These are phyloP conservation scores for Xylariaceae sp. DNA, from an alignment of 2,329 filamentous ascomycete genomes.

Conservation along the genomic window DNA sequence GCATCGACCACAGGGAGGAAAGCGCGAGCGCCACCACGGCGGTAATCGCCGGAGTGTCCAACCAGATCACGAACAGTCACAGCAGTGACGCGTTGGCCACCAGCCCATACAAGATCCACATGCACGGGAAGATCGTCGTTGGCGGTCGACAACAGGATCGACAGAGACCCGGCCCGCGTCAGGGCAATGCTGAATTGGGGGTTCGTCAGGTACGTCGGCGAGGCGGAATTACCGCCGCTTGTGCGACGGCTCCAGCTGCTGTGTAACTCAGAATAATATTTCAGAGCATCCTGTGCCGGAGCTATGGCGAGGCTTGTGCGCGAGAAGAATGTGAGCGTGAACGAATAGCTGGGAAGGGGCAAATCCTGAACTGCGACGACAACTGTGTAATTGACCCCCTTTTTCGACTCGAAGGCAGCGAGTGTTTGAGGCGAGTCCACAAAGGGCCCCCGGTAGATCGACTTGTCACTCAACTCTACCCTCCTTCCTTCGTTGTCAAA, in stretches of 20 bases:
- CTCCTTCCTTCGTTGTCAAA: conserved; percentile 68
- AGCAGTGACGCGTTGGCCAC: conserved; percentile 65
- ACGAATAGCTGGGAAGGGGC: conserved; percentile 69
- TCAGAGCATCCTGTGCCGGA: conserved; percentile 58
- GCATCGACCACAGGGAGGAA: conserved; percentile 57
- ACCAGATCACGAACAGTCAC: conserved; percentile 75
- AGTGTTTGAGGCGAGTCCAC: conserved; percentile 93
- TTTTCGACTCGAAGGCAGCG: conserved; percentile 61
- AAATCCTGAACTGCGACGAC: conserved; percentile 78
- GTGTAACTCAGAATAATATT: conserved; percentile 52
- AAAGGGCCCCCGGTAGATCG: conserved; percentile 73
- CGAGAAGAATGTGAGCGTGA: conserved; percentile 82
- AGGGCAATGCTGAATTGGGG: conserved; percentile 76
- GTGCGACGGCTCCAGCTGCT: conserved; percentile 74
- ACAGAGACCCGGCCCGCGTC: conserved; percentile 55
- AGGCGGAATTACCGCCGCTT: conserved; percentile 79
- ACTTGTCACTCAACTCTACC: conserved; percentile 70
- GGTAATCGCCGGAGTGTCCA: conserved; percentile 82
- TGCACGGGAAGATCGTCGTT: conserved; percentile 70
- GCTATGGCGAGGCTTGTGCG: conserved; percentile 56
- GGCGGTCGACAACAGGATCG: conserved; percentile 68
- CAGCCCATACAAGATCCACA: conserved; percentile 76
- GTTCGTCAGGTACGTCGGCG: conserved; percentile 74
- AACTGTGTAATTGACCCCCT: conserved; percentile 46
- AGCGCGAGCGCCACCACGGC: conserved; percentile 70